These are phyloP conservation scores for Rusavskia elegans DNA, from an alignment of 495 filamentous ascomycete genomes.

Conservation along the genomic window DNA sequence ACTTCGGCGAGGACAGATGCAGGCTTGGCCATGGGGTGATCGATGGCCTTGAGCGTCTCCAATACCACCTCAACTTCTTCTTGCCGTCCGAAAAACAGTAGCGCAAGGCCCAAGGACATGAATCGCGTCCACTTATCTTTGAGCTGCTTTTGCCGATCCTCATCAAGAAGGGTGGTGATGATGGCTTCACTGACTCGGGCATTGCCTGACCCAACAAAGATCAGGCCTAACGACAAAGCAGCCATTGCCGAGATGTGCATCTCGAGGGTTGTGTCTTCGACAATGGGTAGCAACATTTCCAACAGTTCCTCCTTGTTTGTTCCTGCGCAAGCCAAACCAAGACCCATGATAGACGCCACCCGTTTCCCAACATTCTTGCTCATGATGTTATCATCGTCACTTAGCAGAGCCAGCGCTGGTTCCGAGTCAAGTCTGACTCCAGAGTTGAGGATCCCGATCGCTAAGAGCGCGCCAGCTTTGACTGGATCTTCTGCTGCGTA, in stretches of 20 bases:
- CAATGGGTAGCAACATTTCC: conserved; percentile 68
- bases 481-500: conserved; percentile 71
- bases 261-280: conserved; percentile 61
- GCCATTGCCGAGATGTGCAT: conserved; percentile 97
- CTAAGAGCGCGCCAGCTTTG: conserved; percentile 75
- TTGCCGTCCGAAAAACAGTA: conserved; percentile 90
- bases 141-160: conserved; percentile 69
- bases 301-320: conserved; percentile 75
- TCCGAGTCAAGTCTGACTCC: conserved; percentile 78
- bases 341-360: conserved; percentile 81
- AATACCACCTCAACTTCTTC: conserved; percentile 93
- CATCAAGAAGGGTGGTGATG: conserved; percentile 77
- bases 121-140: conserved; percentile 98
- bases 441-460: conserved; percentile 85
- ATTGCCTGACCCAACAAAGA: conserved; percentile 85
- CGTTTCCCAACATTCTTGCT: conserved; percentile 61
- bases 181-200: conserved; percentile 79
- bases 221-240: conserved; percentile 73
- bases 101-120: conserved; percentile 82
- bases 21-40: conserved; percentile 86
- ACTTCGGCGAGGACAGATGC: conserved; percentile 84
- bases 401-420: conserved; percentile 71
- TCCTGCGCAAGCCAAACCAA: conserved; percentile 85
- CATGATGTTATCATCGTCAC: conserved; percentile 57
- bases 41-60: conserved; percentile 87